These are phyloP conservation scores for Chlorella sp. DNA, from an alignment of 139 green algal genomes.

Conservation along the genomic window DNA sequence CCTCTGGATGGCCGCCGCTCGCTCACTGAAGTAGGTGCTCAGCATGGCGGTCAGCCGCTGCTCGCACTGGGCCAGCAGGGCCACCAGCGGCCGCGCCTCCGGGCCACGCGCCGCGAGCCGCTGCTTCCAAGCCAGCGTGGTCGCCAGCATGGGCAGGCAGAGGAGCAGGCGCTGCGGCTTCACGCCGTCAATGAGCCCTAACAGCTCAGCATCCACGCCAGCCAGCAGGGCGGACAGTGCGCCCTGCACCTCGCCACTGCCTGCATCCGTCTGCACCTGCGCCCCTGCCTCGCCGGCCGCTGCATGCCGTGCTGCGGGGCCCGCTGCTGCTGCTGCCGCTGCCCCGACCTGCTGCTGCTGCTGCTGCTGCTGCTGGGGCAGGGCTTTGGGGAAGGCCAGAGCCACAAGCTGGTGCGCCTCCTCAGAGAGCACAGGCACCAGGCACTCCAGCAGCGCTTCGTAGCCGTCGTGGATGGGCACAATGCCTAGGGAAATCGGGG, in stretches of 20 bases:
- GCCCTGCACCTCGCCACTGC: conserved; percentile 1
- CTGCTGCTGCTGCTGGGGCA: background rate
- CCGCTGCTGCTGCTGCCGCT: background rate
- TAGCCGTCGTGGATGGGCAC: conserved; percentile 23
- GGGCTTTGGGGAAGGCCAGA: conserved; percentile 25
- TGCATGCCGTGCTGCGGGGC: background rate
- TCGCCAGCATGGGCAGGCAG: conserved; percentile 49
- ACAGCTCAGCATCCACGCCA: conserved; percentile 42
- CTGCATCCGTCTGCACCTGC: background rate
- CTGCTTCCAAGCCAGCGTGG: conserved; percentile 35
- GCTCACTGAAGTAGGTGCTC: conserved; percentile 21
- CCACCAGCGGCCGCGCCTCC: conserved; percentile 1
- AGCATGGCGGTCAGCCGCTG: conserved; percentile 10
- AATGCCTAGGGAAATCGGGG: background rate
- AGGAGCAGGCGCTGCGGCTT: conserved; percentile 20
- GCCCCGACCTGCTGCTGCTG: background rate
- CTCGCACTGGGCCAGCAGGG: conserved; percentile 33
- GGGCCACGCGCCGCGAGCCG: background rate
- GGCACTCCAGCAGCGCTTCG: conserved; percentile 21
- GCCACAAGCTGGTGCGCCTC: conserved; percentile 32
- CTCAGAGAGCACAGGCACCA: conserved; percentile 29
- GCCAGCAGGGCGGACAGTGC: conserved; percentile 35
- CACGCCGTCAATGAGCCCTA: conserved; percentile 42
- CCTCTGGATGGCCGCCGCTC: conserved; percentile 21
- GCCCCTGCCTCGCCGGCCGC: background rate